Percentiles rank a stretch among this genome's conserved stretches.
Conservation (phyloP, 805 yeast species). For the Yamadazyma philogaea region DNA sequence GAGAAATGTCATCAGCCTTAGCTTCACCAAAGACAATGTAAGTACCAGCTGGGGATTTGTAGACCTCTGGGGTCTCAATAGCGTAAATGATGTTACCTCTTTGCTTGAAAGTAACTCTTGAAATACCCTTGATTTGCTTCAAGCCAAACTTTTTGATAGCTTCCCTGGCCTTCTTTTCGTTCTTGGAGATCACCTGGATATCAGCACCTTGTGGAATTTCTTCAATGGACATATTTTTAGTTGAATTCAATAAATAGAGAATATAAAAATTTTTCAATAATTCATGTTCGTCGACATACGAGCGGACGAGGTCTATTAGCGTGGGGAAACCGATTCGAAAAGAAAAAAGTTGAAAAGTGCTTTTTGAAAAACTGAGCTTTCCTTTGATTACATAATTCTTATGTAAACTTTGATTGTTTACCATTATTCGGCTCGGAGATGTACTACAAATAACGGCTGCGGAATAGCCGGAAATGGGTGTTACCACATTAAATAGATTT, state of each 20-base stretch:
- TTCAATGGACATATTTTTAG: conserved; percentile 42
- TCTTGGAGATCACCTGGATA: conserved; percentile 77
- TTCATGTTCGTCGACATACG: not conserved
- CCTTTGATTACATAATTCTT: not conserved
- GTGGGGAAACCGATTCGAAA: not conserved
- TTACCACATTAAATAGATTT: too few species aligned
- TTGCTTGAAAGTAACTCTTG: conserved; percentile 94
- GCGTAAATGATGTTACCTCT: conserved; percentile 89
- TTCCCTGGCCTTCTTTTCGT: conserved; percentile 95
- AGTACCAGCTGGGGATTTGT: conserved; percentile 89
- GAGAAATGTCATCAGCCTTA: conserved; percentile 88
- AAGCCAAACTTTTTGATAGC: conserved; percentile 82
- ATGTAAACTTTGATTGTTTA: too few species aligned
- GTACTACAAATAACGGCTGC: too few species aligned
- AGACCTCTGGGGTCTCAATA: conserved; percentile 92
- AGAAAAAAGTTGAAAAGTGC: too few species aligned
- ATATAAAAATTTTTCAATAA: conserved; percentile 13
- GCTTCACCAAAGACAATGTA: conserved; percentile 98
- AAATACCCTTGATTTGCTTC: conserved; percentile 86
- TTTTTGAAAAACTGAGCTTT: not conserved
- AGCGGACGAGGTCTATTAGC: not conserved
- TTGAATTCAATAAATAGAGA: conserved; percentile 9
- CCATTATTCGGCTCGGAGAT: too few species aligned
- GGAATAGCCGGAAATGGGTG: not conserved
- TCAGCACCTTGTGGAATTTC: conserved; percentile 75